phyloP scores from a whole-genome alignment of 495 filamentous ascomycete species.

The Penicillium lagena region DNA sequence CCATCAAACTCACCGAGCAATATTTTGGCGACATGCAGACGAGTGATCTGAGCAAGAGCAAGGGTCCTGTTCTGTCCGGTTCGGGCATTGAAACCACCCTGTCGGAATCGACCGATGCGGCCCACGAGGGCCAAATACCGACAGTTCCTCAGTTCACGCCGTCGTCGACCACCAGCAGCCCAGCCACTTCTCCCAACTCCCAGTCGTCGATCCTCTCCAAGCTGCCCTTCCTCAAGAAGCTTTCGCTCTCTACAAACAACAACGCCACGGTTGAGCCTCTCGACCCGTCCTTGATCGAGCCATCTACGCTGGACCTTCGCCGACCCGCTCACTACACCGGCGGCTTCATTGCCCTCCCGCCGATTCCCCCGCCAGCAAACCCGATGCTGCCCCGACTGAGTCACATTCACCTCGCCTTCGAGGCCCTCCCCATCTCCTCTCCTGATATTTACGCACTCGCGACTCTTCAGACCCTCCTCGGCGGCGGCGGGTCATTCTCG shows the following conservation, averaged over 20 bases:
- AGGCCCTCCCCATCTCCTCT: slow-evolving; percentile 84
- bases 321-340: slow-evolving; percentile 84
- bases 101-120: slow-evolving; percentile 41
- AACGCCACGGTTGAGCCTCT: slow-evolving; percentile 48
- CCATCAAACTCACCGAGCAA: slow-evolving; percentile 70
- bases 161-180: slow-evolving; percentile 31
- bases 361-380: slow-evolving; percentile 68
- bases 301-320: slow-evolving; percentile 47
- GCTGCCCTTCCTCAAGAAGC: slow-evolving; percentile 88
- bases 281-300: slow-evolving; percentile 37
- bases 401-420: slow-evolving; percentile 91
- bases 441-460: slow-evolving; percentile 94
- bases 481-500: slow-evolving; percentile 94
- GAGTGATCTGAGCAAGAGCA: slow-evolving; percentile 15
- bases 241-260: slow-evolving; percentile 65
- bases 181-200: slow-evolving; percentile 32
- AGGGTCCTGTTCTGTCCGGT: slow-evolving; percentile 50
- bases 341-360: slow-evolving; percentile 79
- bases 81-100: slow-evolving; percentile 49
- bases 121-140: slow-evolving; percentile 29
- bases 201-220: slow-evolving; percentile 63
- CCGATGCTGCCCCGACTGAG: slow-evolving; percentile 75
- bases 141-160: slow-evolving; percentile 35
- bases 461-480: slow-evolving; percentile 92
- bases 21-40: slow-evolving; percentile 87